Percentiles rank a stretch among this genome's conserved stretches.
These are phyloP conservation scores for Solanum hybrid DNA, from an alignment of 305 asterid species.

Conservation along the genomic window DNA sequence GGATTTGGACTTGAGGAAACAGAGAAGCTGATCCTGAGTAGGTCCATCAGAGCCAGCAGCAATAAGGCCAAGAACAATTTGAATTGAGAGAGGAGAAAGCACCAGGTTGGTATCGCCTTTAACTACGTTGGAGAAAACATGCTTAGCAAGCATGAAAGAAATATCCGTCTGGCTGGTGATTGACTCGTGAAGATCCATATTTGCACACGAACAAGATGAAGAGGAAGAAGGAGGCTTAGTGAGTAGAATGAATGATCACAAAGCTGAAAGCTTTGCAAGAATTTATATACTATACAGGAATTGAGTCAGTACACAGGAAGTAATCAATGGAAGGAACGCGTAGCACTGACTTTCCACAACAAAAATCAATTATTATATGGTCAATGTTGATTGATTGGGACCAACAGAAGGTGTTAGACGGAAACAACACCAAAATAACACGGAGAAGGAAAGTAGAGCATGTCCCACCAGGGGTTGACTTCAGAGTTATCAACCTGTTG, in stretches of 20 bases:
- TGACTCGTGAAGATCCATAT: conserved; percentile 2
- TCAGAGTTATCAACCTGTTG: neutral
- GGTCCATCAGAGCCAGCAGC: conserved; percentile 48
- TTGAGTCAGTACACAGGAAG: neutral
- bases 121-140: conserved; percentile 29
- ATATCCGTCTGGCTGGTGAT: conserved; percentile 40
- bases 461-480: neutral
- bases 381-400: neutral
- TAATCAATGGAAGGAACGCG: neutral
- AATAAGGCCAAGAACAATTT: conserved; percentile 41
- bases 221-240: neutral
- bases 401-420: neutral
- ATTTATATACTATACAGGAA: neutral
- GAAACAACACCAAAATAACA: neutral
- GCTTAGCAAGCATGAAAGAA: conserved; percentile 35
- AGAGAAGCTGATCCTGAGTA: conserved; percentile 40
- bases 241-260: neutral
- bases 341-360: neutral
- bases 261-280: neutral
- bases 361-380: neutral
- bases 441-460: neutral
- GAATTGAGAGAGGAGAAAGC: conserved; percentile 56
- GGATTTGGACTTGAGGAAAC: conserved; percentile 33
- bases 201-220: neutral
- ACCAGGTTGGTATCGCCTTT: conserved; percentile 29